Base-by-base conservation (phyloP, 2,329 filamentous ascomycete species). In the Trichoderma simmonsii region DNA sequence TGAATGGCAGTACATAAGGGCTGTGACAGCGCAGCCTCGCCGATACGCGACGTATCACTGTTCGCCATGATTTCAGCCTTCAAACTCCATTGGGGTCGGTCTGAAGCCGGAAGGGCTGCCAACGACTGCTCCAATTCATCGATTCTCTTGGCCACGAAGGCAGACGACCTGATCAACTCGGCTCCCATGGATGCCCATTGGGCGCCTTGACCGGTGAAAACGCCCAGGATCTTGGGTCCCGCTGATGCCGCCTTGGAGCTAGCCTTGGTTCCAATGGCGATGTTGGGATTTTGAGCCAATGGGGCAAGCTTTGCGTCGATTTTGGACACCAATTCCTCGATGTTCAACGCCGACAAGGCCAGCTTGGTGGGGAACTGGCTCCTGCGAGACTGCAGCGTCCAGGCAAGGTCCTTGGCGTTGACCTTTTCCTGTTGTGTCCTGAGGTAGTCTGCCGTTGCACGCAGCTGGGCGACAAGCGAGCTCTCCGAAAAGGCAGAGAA, bases 401-500 rank as follows among this genome's bases (percentile, higher is more conserved):
- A 65, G 36, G 62, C 62, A 14, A 65, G 43, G 6, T 39, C 32
- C 18, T 18, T 18, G n/a, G 26, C 21, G 43, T 28, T 43, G 18
- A 48, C 30, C n/a, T 65, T 18, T 3, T 39, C 62, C 6, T 43
- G 30, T 18, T 59, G 43, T 57, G 61, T 34, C 61, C 34, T 71
- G 28, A 87, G 2, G 54, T 84, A 82, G 56, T 81, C 82, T 21
- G 39, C 39, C 26, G 57, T 68, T 15, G 32, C 24, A 24, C 61
- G 18, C 6, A 72, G 70, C 14, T 56, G 48, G 15, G 24, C 34
- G 15, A 48, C 24, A n/a, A 72, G 39, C 15, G 71, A 69, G 15
- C 14, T 39, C 32, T 72, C 64, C 1, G 62, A 60, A 6, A 56
- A 12, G 24, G 71, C 71, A 14, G 71, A 72, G 56, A 72, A 72